phyloP scores from a whole-genome alignment of 1,284 basidiomycete genomes.

The Ceratobasidium sp. region DNA sequence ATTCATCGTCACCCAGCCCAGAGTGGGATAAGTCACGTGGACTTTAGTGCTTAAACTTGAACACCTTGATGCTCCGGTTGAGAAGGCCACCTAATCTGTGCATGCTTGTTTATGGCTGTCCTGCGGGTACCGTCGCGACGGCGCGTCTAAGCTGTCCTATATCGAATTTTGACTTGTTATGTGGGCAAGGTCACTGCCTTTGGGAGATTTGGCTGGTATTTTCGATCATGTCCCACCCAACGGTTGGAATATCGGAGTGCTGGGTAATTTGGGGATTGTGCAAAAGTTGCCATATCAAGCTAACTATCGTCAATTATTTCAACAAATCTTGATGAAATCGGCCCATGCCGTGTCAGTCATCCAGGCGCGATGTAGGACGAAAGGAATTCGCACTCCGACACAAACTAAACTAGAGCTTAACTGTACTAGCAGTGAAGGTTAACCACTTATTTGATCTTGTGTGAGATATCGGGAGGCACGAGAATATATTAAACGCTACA shows the following conservation, averaged over 20 bases:
- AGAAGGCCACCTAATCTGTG: constrained; percentile 25
- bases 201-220: too few relatives aligned
- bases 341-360: constrained; percentile 23
- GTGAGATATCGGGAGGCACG: not conserved
- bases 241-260: too few relatives aligned
- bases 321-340: constrained; percentile 5
- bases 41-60: not conserved
- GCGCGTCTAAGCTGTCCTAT: not conserved
- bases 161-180: too few relatives aligned
- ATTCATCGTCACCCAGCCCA: too few relatives aligned
- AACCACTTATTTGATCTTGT: not conserved
- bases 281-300: constrained; percentile 15
- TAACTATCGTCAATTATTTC: constrained; percentile 16
- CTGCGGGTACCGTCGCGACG: constrained; percentile 1
- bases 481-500: constrained; percentile 35
- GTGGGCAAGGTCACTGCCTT: too few relatives aligned
- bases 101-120: constrained; percentile 8
- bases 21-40: not conserved
- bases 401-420: not conserved
- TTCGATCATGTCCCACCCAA: too few relatives aligned
- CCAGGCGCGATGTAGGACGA: not conserved
- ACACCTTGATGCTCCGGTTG: not conserved
- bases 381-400: constrained; percentile 23
- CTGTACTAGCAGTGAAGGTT: constrained; percentile 10
- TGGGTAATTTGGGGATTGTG: constrained; percentile 5